Conservation (phyloP, 208 protist genomes). For the Trypanosoma boissoni region DNA sequence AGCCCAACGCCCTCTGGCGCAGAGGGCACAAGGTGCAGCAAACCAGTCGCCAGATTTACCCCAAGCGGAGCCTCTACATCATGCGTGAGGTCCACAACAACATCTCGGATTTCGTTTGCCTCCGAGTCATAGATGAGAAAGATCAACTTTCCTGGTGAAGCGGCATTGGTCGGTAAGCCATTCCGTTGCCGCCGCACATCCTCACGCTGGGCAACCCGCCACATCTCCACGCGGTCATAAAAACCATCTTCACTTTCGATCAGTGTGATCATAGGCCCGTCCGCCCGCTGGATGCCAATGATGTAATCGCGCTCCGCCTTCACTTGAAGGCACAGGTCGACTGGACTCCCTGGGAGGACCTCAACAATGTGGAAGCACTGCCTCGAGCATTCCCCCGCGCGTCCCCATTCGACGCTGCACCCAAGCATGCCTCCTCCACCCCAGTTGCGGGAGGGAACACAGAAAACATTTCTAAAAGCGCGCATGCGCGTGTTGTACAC, state of each 20-base stretch:
- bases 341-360: constrained; percentile 52
- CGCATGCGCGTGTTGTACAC: constrained; percentile 69
- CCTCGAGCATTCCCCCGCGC: constrained; percentile 23
- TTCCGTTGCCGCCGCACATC: constrained; percentile 27
- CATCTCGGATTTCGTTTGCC: constrained; percentile 65
- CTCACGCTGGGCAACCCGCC: constrained; percentile 48
- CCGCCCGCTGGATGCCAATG: constrained; percentile 76
- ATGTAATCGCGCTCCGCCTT: constrained; percentile 68
- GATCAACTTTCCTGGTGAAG: constrained; percentile 30
- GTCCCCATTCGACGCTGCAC: constrained; percentile 81
- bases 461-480: constrained; percentile 53
- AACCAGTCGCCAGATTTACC: constrained; percentile 59
- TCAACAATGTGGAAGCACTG: constrained; percentile 72
- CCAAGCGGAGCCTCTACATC: constrained; percentile 54
- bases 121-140: constrained; percentile 76
- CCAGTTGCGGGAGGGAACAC: constrained; percentile 31
- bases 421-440: constrained; percentile 66
- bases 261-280: constrained; percentile 60
- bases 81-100: constrained; percentile 59
- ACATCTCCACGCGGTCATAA: constrained; percentile 53
- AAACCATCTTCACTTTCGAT: constrained; percentile 67
- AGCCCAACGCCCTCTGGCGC: not conserved
- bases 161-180: constrained; percentile 1
- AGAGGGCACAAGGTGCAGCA: constrained; percentile 64
- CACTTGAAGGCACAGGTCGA: constrained; percentile 39